Evolutionary conservation across 495 filamentous ascomycete genomes (phyloP).

Genomic region (Venustampulla echinocandica): DNA sequence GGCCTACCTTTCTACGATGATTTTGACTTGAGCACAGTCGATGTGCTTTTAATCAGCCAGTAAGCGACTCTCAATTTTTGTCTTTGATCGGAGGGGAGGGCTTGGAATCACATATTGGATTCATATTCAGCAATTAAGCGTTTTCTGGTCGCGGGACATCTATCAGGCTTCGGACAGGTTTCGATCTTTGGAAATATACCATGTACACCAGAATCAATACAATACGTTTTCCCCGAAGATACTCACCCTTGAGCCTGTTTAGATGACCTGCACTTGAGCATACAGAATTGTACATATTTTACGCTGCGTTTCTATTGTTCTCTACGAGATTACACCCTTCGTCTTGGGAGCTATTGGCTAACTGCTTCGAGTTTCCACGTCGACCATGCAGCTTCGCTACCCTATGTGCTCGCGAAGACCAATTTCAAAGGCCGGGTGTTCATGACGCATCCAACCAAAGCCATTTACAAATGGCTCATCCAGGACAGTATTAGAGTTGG

Average conservation of each 20-base stretch:
- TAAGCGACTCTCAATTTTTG: constrained; percentile 45
- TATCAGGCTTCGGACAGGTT: too few species aligned
- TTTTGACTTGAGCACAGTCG: constrained; percentile 93
- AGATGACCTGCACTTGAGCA: constrained; percentile 13
- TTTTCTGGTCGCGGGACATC: neutral
- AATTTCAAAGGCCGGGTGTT: constrained; percentile 95
- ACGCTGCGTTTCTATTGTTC: neutral
- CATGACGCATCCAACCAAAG: constrained; percentile 98
- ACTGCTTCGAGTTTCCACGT: constrained; percentile 71
- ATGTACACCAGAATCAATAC: constrained; percentile 28
- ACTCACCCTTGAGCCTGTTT: constrained; percentile 23
- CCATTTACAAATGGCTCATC: constrained; percentile 99
- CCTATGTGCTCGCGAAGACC: constrained; percentile 94
- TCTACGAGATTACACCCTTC: neutral
- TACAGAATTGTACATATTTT: constrained; percentile 21
- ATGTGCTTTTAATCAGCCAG: constrained; percentile 96
- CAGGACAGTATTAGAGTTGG: constrained; percentile 90
- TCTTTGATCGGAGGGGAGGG: constrained; percentile 10
- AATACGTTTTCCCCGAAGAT: constrained; percentile 14
- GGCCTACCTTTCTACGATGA: constrained; percentile 96
- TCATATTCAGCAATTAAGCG: neutral
- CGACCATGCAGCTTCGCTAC: constrained; percentile 91
- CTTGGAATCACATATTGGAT: neutral
- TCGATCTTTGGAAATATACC: constrained; percentile 4
- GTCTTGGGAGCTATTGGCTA: constrained; percentile 1